Evolutionary conservation across 2,329 filamentous ascomycete genomes (phyloP).

Genomic region (Pseudogymnoascus sp.): DNA sequence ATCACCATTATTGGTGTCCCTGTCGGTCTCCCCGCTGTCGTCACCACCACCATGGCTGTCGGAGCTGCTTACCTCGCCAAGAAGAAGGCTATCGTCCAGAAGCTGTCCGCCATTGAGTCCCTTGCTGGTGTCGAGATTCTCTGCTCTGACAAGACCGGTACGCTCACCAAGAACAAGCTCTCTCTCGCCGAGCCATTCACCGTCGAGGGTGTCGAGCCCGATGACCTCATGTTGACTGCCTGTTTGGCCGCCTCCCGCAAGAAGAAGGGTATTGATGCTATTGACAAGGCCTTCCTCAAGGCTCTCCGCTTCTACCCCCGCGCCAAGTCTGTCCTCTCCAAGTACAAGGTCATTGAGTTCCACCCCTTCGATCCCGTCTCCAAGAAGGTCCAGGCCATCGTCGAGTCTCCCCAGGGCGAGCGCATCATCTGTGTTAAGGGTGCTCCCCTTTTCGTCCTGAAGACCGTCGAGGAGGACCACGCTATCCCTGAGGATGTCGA

Average conservation of each 20-base stretch:
- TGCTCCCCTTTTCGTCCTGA: constrained; percentile 78
- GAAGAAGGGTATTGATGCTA: constrained; percentile 92
- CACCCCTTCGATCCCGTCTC: constrained; percentile 86
- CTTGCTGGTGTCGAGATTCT: constrained; percentile 89
- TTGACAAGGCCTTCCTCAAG: constrained; percentile 92
- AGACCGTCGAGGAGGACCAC: constrained; percentile 80
- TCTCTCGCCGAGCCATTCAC: constrained; percentile 80
- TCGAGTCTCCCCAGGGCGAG: constrained; percentile 76
- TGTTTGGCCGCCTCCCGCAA: constrained; percentile 85
- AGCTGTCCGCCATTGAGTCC: constrained; percentile 85
- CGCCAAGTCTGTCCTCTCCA: constrained; percentile 70
- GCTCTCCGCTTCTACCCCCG: constrained; percentile 73
- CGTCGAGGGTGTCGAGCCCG: constrained; percentile 70
- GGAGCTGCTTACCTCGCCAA: constrained; percentile 85
- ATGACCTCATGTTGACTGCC: constrained; percentile 87
- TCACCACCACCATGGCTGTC: constrained; percentile 92
- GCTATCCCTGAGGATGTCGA: constrained; percentile 69
- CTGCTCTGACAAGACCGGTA: constrained; percentile 91
- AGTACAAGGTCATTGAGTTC: constrained; percentile 81
- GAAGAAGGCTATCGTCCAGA: constrained; percentile 90
- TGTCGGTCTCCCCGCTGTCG: constrained; percentile 86
- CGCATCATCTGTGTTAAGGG: constrained; percentile 86
- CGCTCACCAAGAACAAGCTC: constrained; percentile 89
- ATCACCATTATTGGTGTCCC: constrained; percentile 90
- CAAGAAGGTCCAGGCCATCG: constrained; percentile 82